Evolutionary conservation across 176 grass and related monocot species (phyloP).

Genomic region (Juncus effusus): DNA sequence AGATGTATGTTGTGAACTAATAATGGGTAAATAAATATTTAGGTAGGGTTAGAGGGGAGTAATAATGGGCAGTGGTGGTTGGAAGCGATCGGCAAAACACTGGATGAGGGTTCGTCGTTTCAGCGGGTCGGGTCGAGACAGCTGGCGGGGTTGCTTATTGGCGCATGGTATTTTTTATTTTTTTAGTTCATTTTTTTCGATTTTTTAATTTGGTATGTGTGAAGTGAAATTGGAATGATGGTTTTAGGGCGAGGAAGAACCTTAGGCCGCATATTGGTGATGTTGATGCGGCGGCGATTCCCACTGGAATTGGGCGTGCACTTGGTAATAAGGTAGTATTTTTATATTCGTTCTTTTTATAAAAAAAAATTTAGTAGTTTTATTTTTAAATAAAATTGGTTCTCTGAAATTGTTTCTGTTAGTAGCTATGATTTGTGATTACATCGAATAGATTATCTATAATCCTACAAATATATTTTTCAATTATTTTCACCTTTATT

Average conservation of each 20-base stretch:
- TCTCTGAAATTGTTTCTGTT: too few species aligned
- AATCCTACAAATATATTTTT: too few species aligned
- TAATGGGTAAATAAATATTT: slow-evolving; percentile 25
- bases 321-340: slow-evolving; percentile 88
- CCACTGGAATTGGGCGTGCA: slow-evolving; percentile 88
- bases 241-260: slow-evolving; percentile 78
- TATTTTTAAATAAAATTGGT: too few species aligned
- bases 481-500: too few species aligned
- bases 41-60: slow-evolving; percentile 99
- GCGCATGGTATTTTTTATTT: slow-evolving; percentile 67
- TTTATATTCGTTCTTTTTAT: slow-evolving; percentile 12
- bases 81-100: slow-evolving; percentile 78
- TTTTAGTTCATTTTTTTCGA: neutral
- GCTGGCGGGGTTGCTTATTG: slow-evolving; percentile 82
- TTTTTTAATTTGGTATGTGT: slow-evolving; percentile 28
- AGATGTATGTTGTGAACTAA: slow-evolving; percentile 4
- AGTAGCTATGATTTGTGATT: too few species aligned
- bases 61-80: slow-evolving; percentile 98
- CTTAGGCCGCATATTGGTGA: slow-evolving; percentile 91
- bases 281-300: slow-evolving; percentile 89
- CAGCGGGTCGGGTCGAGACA: slow-evolving; percentile 97
- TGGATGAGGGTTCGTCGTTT: slow-evolving; percentile 81
- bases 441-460: too few species aligned
- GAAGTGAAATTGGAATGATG: slow-evolving; percentile 31
- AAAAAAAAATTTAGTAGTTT: too few species aligned